Percentiles rank a stretch among this genome's conserved stretches.
These are phyloP conservation scores for Knufia petricola DNA, from an alignment of 2,329 filamentous ascomycete species.

Conservation along the genomic window DNA sequence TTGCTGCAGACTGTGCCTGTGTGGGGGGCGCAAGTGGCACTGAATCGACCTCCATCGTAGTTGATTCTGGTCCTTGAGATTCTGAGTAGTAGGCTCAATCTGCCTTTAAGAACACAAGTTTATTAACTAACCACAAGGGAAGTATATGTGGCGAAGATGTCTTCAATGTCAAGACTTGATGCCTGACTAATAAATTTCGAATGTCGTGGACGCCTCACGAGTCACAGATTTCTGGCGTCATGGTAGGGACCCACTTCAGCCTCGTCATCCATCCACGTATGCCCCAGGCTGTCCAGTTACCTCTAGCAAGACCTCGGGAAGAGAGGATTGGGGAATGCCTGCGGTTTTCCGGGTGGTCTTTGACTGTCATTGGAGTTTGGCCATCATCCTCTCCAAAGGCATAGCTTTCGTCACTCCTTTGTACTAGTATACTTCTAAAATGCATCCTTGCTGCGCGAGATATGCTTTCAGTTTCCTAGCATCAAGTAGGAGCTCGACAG, in stretches of 20 bases:
- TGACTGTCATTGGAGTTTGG: background rate
- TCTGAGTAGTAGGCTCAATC: too few species aligned
- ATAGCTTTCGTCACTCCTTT: conserved; percentile 1
- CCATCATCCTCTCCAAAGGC: background rate
- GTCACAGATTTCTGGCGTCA: too few species aligned
- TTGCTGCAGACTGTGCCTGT: conserved; percentile 29
- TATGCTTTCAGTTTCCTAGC: conserved; percentile 18
- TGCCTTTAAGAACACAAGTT: too few species aligned
- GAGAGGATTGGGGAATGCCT: background rate
- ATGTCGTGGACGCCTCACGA: too few species aligned
- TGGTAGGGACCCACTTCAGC: too few species aligned
- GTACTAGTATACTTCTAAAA: conserved; percentile 5
- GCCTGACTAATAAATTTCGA: background rate
- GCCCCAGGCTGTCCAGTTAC: background rate
- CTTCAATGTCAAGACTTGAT: background rate
- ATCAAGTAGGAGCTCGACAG: conserved; percentile 6
- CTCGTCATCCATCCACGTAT: too few species aligned
- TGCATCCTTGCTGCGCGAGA: conserved; percentile 21
- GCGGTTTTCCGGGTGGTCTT: background rate
- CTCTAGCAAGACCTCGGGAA: too few species aligned
- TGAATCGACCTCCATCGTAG: conserved; percentile 47
- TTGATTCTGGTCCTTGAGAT: too few species aligned
- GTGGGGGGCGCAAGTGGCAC: conserved; percentile 36
- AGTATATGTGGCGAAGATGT: background rate
- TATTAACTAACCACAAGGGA: too few species aligned